phyloP scores from a whole-genome alignment of 2,329 filamentous ascomycete genomes.

The Cordyceps pruinosa region DNA sequence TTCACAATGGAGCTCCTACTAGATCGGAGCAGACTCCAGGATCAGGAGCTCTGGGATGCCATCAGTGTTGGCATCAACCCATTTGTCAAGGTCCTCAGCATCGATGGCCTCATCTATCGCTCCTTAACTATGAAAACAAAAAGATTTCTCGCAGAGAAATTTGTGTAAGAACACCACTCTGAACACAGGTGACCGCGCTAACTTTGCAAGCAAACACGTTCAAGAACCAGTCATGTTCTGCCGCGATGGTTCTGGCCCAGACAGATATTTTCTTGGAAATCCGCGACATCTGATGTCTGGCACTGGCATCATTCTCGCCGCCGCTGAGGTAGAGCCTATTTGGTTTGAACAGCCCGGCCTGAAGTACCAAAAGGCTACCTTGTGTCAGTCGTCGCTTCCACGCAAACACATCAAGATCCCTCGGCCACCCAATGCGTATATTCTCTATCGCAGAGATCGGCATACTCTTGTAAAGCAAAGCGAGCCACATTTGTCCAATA shows the following conservation, averaged over 20 bases:
- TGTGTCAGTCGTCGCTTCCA: slow-evolving; percentile 12
- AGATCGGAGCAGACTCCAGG: slow-evolving; percentile 1
- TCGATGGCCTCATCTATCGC: slow-evolving; percentile 17
- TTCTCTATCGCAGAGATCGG: slow-evolving; percentile 34
- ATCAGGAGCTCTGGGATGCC: slow-evolving; percentile 14
- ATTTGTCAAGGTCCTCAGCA: slow-evolving; percentile 15
- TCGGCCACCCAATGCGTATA: slow-evolving; percentile 36
- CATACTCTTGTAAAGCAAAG: slow-evolving; percentile 28
- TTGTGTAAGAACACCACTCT: slow-evolving; percentile 18
- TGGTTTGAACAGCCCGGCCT: slow-evolving; percentile 17
- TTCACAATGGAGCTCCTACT: not conserved
- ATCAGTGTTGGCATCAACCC: slow-evolving; percentile 15
- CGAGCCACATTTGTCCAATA: slow-evolving; percentile 33
- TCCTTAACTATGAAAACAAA: slow-evolving; percentile 17
- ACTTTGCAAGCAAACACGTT: slow-evolving; percentile 16
- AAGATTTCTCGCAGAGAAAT: slow-evolving; percentile 18
- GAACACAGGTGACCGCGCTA: not conserved
- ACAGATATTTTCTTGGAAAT: slow-evolving; percentile 22
- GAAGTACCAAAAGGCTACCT: slow-evolving; percentile 12
- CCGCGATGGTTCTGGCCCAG: slow-evolving; percentile 20
- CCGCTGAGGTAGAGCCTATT: slow-evolving; percentile 17
- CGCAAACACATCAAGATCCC: slow-evolving; percentile 22
- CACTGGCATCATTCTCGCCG: slow-evolving; percentile 17
- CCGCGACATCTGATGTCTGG: slow-evolving; percentile 20
- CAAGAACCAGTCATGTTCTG: slow-evolving; percentile 21